A percentile compares a stretch with the other conserved stretches of the same genome.
phyloP scores from a whole-genome alignment of 495 filamentous ascomycete genomes.

The Aspergillus asperescens region DNA sequence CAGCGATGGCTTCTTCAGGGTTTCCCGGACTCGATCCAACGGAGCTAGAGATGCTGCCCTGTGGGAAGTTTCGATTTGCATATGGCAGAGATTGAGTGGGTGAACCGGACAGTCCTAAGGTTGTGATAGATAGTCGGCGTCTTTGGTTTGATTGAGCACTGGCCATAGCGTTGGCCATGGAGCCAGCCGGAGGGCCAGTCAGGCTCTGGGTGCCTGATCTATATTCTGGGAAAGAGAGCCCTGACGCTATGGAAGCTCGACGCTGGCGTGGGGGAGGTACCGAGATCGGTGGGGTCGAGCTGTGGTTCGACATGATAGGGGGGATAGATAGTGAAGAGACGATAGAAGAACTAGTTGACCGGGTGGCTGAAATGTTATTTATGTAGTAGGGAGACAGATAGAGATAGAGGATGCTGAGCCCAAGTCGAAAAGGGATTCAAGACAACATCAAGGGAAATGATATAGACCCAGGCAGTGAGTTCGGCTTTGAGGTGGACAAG shows the following conservation, averaged over 20 bases:
- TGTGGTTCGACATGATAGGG: slow-evolving; percentile 45
- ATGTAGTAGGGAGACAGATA: background rate
- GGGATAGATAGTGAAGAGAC: background rate
- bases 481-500: background rate
- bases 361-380: background rate
- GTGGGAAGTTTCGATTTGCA: slow-evolving; percentile 47
- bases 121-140: slow-evolving; percentile 83
- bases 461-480: background rate
- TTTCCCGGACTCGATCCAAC: slow-evolving; percentile 68
- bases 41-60: slow-evolving; percentile 66
- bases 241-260: slow-evolving; percentile 46
- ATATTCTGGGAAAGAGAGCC: slow-evolving; percentile 43
- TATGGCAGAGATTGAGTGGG: slow-evolving; percentile 58
- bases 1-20: slow-evolving; percentile 80
- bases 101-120: slow-evolving; percentile 76
- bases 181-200: slow-evolving; percentile 49
- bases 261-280: slow-evolving; percentile 40
- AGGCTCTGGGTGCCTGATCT: slow-evolving; percentile 28
- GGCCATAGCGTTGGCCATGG: slow-evolving; percentile 60
- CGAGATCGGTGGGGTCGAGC: slow-evolving; percentile 44
- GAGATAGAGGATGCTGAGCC: background rate
- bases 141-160: slow-evolving; percentile 61
- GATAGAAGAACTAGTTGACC: background rate
- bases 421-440: background rate
- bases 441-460: background rate